Evolutionary conservation across 345 rosid genomes (phyloP), one percentile per base, ranked within the genome.

Genomic region (Cardiospermum halicacabum): DNA sequence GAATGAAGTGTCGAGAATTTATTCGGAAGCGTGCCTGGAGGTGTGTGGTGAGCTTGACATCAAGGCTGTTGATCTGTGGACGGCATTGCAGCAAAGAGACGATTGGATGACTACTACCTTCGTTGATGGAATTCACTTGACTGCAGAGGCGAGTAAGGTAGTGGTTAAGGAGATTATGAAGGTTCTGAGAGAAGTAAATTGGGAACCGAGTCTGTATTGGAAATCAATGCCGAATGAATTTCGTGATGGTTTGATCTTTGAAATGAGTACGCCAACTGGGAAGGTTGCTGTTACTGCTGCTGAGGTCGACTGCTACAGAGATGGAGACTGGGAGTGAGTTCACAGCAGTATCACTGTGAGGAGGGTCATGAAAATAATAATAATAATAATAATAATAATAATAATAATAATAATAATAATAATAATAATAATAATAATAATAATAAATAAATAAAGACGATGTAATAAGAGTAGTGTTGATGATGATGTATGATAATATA

Each of bases 51-150:
- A 89, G 68, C 69, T 89, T 70, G 81, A 72, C 25, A 69, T 91
- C 56, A 79, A 79, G 69, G 79, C 69, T 19, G 61, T 87, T 43
- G 92, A 94, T 82, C 78, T 94, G 50, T 91, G 91, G 87, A 77
- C 79, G 5, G 87, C 84, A 19, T 16, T 87, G 31, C 92, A 81
- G 69, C 85, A 75, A 45, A 74, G 74, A 63, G 82, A 82, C 2
- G 84, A 84, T 45, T 88, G 97, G 97, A 42, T 21, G 19, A 78
- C 79, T 19, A 67, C 81, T 50, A 86, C 92, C 77, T 85, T 94
- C 64, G 89, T 96, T 31, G 96, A 88, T 54, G 98, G 98, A 28
- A 60, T 88, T 63, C 96, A 89, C 78, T 72, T 92, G 6, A 48
- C 98, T 3, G 60, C 80, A 0, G 83, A 79, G 61, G 97, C 87